Evolutionary conservation across 495 filamentous ascomycete species (phyloP).

Genomic region (Lepraria neglecta): DNA sequence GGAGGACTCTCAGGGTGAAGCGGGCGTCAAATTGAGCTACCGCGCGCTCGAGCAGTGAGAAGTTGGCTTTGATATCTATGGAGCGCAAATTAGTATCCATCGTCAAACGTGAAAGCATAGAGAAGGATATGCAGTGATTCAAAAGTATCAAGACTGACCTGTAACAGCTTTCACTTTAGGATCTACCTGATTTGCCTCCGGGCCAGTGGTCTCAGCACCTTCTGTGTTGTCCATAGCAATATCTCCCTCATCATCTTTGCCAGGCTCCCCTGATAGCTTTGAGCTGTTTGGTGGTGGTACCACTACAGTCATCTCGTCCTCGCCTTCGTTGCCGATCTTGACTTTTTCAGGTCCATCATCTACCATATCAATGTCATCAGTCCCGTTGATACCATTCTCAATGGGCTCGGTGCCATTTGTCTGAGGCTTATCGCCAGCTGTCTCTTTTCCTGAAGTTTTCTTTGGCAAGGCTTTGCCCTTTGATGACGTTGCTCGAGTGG

Average conservation of each 20-base stretch:
- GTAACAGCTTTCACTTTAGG: constrained; percentile 60
- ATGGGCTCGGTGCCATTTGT: constrained; percentile 63
- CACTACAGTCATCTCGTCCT: constrained; percentile 81
- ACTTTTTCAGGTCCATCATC: constrained; percentile 59
- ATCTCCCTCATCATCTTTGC: constrained; percentile 63
- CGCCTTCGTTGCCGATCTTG: constrained; percentile 60
- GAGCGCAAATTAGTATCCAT: constrained; percentile 16
- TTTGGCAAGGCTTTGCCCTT: constrained; percentile 46
- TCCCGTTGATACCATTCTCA: constrained; percentile 68
- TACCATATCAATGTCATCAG: constrained; percentile 77
- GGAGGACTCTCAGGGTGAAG: constrained; percentile 87
- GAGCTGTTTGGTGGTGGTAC: constrained; percentile 70
- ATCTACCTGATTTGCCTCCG: constrained; percentile 46
- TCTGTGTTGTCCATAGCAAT: constrained; percentile 65
- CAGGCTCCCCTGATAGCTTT: constrained; percentile 54
- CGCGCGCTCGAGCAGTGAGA: constrained; percentile 81
- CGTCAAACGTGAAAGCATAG: background rate
- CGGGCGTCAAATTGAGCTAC: constrained; percentile 89
- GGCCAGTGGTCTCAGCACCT: constrained; percentile 49
- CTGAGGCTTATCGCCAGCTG: constrained; percentile 64
- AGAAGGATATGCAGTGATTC: background rate
- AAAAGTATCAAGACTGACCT: constrained; percentile 33
- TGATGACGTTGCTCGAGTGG: constrained; percentile 35
- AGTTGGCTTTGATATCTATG: constrained; percentile 89
- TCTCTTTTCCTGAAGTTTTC: constrained; percentile 41